Percentiles rank a stretch among this genome's conserved stretches.
phyloP scores from a whole-genome alignment of 176 grass and related monocot species.

The Oryza meridionalis region DNA sequence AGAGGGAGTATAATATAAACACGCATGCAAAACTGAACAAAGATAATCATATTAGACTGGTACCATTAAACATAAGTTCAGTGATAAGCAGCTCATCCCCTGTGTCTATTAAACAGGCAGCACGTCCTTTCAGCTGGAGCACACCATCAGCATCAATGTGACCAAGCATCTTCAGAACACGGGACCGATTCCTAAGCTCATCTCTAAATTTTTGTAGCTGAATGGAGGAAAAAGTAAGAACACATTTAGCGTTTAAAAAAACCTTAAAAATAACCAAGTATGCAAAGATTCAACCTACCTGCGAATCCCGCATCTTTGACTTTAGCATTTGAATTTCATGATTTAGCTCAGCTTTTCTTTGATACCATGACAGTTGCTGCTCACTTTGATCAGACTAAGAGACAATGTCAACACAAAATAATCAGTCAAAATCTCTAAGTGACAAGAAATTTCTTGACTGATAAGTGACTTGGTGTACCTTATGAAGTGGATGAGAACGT shows the following conservation, averaged over 20 bases:
- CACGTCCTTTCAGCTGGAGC: constrained; percentile 92
- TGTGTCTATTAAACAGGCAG: constrained; percentile 98
- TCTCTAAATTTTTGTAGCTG: constrained; percentile 99
- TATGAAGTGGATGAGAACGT: constrained; percentile 74
- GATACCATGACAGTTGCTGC: constrained; percentile 87
- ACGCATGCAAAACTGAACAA: neutral
- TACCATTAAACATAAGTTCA: constrained; percentile 99
- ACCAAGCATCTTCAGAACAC: constrained; percentile 94
- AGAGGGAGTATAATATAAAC: neutral
- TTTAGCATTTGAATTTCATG: constrained; percentile 90
- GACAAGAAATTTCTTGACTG: constrained; percentile 36
- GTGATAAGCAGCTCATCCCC: constrained; percentile 97
- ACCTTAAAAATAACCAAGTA: constrained; percentile 14
- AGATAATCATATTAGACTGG: neutral
- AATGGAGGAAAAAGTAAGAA: constrained; percentile 39
- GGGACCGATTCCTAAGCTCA: constrained; percentile 89
- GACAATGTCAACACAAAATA: constrained; percentile 21
- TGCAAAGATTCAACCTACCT: constrained; percentile 54
- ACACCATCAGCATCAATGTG: constrained; percentile 95
- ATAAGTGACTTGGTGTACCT: constrained; percentile 48
- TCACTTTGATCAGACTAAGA: constrained; percentile 87
- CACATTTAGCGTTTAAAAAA: constrained; percentile 26
- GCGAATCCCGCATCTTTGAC: constrained; percentile 93
- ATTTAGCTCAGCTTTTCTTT: constrained; percentile 93
- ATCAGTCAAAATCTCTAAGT: neutral